Conservation (phyloP, 1,284 basidiomycete species). For the Filobasidium uniguttulatum region DNA sequence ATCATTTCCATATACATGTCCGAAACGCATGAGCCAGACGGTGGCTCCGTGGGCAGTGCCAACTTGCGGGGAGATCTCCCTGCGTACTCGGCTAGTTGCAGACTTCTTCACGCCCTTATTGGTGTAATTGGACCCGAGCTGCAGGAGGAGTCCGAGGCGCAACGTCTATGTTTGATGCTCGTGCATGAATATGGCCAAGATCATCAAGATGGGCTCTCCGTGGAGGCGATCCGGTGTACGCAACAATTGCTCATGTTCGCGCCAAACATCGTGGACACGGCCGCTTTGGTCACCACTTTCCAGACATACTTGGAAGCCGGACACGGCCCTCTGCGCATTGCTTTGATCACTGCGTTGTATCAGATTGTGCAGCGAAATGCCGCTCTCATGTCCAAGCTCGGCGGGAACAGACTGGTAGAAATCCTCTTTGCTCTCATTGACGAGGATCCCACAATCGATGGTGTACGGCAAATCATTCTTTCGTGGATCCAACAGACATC, state of each 20-base stretch:
- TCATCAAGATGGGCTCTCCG: slow-evolving; percentile 71
- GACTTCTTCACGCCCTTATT: slow-evolving; percentile 82
- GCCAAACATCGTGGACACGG: slow-evolving; percentile 63
- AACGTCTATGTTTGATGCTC: slow-evolving; percentile 67
- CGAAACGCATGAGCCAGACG: slow-evolving; percentile 88
- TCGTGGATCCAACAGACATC: slow-evolving; percentile 94
- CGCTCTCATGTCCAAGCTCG: slow-evolving; percentile 75
- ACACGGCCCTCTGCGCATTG: slow-evolving; percentile 71
- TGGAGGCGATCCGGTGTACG: slow-evolving; percentile 88
- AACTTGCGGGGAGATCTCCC: slow-evolving; percentile 84
- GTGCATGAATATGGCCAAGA: slow-evolving; percentile 75
- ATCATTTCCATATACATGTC: slow-evolving; percentile 78
- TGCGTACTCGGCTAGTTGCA: slow-evolving; percentile 78
- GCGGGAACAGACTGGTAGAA: slow-evolving; percentile 85
- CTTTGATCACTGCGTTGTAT: slow-evolving; percentile 88
- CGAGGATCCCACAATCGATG: slow-evolving; percentile 84
- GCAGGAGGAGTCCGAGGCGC: slow-evolving; percentile 69
- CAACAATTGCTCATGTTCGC: slow-evolving; percentile 97
- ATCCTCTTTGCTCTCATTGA: slow-evolving; percentile 91
- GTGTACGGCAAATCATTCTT: slow-evolving; percentile 81
- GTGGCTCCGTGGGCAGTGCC: slow-evolving; percentile 66
- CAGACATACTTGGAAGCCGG: slow-evolving; percentile 60
- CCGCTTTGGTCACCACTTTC: slow-evolving; percentile 61
- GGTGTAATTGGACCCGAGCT: slow-evolving; percentile 92
- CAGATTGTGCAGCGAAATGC: slow-evolving; percentile 96